phyloP scores from a whole-genome alignment of 2,329 filamentous ascomycete genomes.

The Colletotrichum endophyticum region DNA sequence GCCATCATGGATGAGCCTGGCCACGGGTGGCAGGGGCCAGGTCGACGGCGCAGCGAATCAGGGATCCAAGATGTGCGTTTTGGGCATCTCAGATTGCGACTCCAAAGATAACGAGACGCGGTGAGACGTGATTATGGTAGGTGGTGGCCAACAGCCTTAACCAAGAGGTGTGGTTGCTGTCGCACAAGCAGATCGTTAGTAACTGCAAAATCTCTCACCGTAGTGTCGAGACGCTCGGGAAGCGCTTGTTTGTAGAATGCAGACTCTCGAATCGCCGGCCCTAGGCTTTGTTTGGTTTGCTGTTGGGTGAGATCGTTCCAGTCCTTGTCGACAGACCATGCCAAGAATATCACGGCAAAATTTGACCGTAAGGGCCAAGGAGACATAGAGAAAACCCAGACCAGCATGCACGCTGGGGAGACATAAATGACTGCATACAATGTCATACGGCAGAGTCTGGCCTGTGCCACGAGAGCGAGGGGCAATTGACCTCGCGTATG shows the following conservation, averaged over 20 bases:
- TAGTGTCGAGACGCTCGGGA: not conserved
- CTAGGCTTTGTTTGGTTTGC: not conserved
- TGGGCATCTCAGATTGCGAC: constrained; percentile 6
- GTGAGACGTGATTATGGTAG: not conserved
- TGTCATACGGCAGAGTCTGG: not conserved
- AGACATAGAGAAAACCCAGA: not conserved
- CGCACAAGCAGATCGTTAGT: not conserved
- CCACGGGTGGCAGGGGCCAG: constrained; percentile 7
- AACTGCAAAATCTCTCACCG: not conserved
- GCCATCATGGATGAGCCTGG: not conserved
- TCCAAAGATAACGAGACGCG: constrained; percentile 9
- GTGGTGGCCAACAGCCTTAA: not conserved
- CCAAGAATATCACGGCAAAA: constrained; percentile 4
- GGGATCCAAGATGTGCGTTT: not conserved
- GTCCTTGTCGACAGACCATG: not conserved
- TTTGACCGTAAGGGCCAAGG: not conserved
- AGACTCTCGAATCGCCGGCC: not conserved
- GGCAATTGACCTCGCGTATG: not conserved
- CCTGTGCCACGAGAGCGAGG: not conserved
- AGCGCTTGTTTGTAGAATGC: not conserved
- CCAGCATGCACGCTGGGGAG: not conserved
- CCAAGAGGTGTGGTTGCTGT: not conserved
- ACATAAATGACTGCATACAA: not conserved
- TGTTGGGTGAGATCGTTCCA: not conserved
- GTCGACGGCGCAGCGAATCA: not conserved